Percentiles rank a stretch among this genome's conserved stretches.
Conservation (phyloP, 192 early-diverging fungal genomes). For the Pilaira anomala region DNA sequence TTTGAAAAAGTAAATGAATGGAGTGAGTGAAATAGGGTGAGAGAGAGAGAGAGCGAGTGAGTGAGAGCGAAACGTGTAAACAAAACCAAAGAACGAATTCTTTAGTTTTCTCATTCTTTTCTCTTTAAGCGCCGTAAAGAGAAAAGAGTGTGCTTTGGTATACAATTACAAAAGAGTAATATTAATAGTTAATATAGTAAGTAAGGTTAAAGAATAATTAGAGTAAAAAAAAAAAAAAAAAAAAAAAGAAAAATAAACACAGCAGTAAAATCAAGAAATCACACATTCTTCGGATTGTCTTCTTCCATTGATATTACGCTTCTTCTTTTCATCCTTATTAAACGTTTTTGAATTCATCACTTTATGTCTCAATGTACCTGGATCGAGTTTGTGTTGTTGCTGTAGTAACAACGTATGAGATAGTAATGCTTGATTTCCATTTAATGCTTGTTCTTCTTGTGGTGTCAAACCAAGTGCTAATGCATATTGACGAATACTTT, state of each 20-base stretch:
- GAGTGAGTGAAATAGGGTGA: too few relatives aligned
- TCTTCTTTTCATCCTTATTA: constrained; percentile 7
- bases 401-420: constrained; percentile 22
- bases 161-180: background rate
- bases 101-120: too few relatives aligned
- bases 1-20: too few relatives aligned
- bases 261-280: constrained; percentile 5
- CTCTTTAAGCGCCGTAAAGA: too few relatives aligned
- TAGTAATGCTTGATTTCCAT: constrained; percentile 22
- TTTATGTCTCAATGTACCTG: constrained; percentile 10
- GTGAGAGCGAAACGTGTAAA: too few relatives aligned
- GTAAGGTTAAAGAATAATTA: too few relatives aligned
- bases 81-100: too few relatives aligned
- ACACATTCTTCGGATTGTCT: constrained; percentile 16
- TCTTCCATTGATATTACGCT: constrained; percentile 2
- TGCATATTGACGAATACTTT: constrained; percentile 26
- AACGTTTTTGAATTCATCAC: constrained; percentile 1
- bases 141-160: too few relatives aligned
- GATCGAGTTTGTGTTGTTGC: constrained; percentile 10
- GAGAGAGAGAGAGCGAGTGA: too few relatives aligned
- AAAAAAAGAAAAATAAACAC: background rate
- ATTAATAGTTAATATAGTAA: background rate
- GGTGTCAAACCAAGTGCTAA: constrained; percentile 21
- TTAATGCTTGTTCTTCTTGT: constrained; percentile 27
- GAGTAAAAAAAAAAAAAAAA: constrained; percentile 1